Conservation (phyloP, 352 stramenopile species). For the Stramenopiles sp. region DNA sequence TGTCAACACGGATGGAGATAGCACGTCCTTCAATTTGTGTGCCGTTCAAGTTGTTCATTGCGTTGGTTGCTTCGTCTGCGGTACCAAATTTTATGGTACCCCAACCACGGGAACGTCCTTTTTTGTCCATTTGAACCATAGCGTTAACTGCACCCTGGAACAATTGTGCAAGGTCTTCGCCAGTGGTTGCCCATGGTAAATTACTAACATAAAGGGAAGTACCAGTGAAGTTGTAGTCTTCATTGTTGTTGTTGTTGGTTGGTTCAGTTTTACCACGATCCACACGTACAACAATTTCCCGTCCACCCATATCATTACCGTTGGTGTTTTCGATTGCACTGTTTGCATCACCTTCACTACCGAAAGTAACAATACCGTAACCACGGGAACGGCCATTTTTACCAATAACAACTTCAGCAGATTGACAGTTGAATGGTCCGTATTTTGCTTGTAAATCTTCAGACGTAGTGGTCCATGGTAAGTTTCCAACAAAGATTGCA, state of each 20-base stretch:
- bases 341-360: not conserved
- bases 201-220: not conserved
- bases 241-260: not conserved
- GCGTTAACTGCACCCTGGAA: not conserved
- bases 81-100: not conserved
- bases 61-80: not conserved
- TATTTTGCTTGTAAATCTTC: not conserved
- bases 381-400: not conserved
- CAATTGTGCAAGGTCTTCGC: not conserved
- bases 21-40: not conserved
- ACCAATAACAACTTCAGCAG: not conserved
- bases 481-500: not conserved
- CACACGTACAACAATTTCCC: not conserved
- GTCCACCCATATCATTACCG: not conserved
- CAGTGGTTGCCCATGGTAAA: not conserved
- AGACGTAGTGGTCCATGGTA: not conserved
- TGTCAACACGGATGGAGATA: not conserved
- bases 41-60: not conserved
- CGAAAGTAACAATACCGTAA: not conserved
- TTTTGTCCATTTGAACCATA: constrained; percentile 3
- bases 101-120: not conserved
- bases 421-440: not conserved
- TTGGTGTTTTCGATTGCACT: not conserved
- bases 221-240: constrained; percentile 2
- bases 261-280: not conserved